Base-by-base conservation (phyloP, 176 grass and related monocot genomes). In the Zea mays region DNA sequence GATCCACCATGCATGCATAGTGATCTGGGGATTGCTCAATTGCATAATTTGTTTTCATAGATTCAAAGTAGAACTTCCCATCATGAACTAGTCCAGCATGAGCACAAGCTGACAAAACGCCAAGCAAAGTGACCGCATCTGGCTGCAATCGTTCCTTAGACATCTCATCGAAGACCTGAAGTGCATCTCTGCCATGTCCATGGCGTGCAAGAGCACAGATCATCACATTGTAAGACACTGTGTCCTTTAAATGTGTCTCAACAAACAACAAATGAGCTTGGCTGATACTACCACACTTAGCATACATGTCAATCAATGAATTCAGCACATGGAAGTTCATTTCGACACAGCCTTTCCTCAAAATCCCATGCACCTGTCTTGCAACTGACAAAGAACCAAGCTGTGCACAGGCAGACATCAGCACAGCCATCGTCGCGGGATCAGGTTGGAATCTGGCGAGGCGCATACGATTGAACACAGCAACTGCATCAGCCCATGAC, bases 221-320 rank as follows among this genome's bases (percentile, higher is more conserved):
- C 67, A 95, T 95, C 44, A 91, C 89, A 67, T 94, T 91, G 59
- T 95, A 95, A 43, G 89, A 87, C 56, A 94, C 77, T 5, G 20
- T 36, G 73, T 95, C 89, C 80, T 91, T 95, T 1, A 39, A 15
- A 15, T 6, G 49, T 37, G 87, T 80, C 45, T 85, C 44, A 1
- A 35, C 1, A 54, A 91, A 95, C 80, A 89, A 56, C 10, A 59
- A 48, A 64, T 67, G 77, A 57, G 86, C 86, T 73, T 89, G 73
- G 65, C 49, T 35, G 27, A 91, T 48, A 21, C 81, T 47, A 2
- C 89, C 86, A 0, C 81, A 95, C 77, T 95, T 95, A 45, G 92
- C 77, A 8, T 87, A 83, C 89, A 88, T 86, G 57, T 94, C 81
- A 6, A 75, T 41, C 81, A 89, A 79, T 6, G 88, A 88, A 61